Evolutionary conservation across 345 rosid genomes (phyloP).

Genomic region (Reutealis trisperma): DNA sequence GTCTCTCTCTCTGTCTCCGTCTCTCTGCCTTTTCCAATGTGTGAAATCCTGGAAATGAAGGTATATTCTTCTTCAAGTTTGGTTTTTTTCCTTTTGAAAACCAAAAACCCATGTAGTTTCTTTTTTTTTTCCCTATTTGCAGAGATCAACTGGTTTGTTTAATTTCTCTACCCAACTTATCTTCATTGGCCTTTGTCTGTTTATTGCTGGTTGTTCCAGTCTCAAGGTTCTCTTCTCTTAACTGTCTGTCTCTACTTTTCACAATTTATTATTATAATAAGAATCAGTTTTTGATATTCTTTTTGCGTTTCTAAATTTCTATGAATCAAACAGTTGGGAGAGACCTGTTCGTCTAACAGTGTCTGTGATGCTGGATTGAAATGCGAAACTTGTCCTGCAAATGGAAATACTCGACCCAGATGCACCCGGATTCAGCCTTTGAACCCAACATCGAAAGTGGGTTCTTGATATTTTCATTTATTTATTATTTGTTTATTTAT

Average conservation of each 20-base stretch:
- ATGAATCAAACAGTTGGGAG: constrained; percentile 59
- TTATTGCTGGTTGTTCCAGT: constrained; percentile 18
- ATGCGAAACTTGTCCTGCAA: constrained; percentile 70
- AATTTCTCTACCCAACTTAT: constrained; percentile 10
- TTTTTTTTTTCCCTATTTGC: not conserved
- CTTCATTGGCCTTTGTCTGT: constrained; percentile 15
- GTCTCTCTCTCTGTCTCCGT: not conserved
- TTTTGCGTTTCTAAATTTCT: not conserved
- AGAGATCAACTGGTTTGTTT: constrained; percentile 21
- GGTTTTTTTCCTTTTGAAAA: not conserved
- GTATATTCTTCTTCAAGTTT: not conserved
- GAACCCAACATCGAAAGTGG: constrained; percentile 73
- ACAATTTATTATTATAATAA: no score
- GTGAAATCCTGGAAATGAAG: constrained; percentile 17
- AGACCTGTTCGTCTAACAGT: constrained; percentile 64
- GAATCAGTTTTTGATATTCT: not conserved
- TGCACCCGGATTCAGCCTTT: constrained; percentile 72
- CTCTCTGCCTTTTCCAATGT: not conserved
- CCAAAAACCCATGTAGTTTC: not conserved
- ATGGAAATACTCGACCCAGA: constrained; percentile 76
- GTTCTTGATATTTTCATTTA: not conserved
- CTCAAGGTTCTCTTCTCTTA: constrained; percentile 23
- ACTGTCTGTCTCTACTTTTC: not conserved
- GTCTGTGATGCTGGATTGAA: constrained; percentile 73
- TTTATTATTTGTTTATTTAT: not conserved